Evolutionary conservation across 2,329 filamentous ascomycete species (phyloP), one percentile per base, ranked within the genome.

Genomic region (Xylariomycetidae sp.): DNA sequence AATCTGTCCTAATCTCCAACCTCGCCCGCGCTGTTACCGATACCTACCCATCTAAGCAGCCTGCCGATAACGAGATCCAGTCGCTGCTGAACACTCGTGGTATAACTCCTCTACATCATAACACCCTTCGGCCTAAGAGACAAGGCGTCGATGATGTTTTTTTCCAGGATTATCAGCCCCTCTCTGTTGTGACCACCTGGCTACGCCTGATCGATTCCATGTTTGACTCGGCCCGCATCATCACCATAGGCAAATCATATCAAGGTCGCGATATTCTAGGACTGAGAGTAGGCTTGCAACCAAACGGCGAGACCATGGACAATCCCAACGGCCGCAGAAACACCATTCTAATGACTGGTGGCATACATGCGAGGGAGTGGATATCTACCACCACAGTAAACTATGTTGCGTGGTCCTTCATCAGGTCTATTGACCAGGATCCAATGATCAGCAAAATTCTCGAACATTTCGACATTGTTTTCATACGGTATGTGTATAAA

Each of bases 321-420:
- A 38, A 70, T 6, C 50, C 63, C 3, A 53, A 59, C 4, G 51
- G 54, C 10, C 70, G 67, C 5, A 77, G 85, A 31, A 87, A 87
- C 57, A 90, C 86, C 0, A 78, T 95, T 36, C 67, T 95, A 31
- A 69, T 98, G 14, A 81, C 81, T 4, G 92, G 88, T 34, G 90
- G 90, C 30, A 72, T 85, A n/a, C 92, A 97, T 59, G 90, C 89
- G 3, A 78, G 92, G 23, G 92, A 98, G 67, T 98, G 92, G 92
- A 94, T 98, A 45, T 87, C 88, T 29, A 88, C 84, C 1, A 92
- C 83, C 51, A 94, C 88, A 0, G 87, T 94, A 33, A 94, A 84
- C 50, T 97, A 94, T 51, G 67, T 95, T 18, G 88, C 90, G 8
- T 95, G 92, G 76, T 85, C 79, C 12, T 72, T 97, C 30, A 85